Conservation (phyloP, 106 monocot genomes). For the Triglochin maritima region DNA sequence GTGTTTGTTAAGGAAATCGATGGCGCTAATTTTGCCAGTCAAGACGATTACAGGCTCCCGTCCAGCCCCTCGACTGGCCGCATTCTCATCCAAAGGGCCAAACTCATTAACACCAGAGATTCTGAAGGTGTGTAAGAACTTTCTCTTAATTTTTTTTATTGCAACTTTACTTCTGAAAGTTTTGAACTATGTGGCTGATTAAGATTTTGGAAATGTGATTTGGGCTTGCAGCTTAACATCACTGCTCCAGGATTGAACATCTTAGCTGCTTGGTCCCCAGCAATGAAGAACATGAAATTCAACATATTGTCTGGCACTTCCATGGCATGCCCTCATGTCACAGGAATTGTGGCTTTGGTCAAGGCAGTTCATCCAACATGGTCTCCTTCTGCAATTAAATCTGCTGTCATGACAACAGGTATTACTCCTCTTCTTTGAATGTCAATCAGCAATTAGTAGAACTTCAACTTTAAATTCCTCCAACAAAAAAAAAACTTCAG, state of each 20-base stretch:
- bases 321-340: conserved; percentile 92
- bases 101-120: conserved; percentile 78
- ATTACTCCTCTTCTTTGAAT: not conserved
- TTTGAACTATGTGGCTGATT: too few species aligned
- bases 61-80: conserved; percentile 48
- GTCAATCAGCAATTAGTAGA: not conserved
- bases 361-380: conserved; percentile 68
- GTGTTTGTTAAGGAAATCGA: conserved; percentile 36
- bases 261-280: conserved; percentile 88
- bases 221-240: conserved; percentile 58
- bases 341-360: conserved; percentile 65
- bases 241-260: conserved; percentile 87
- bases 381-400: conserved; percentile 90
- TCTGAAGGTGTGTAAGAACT: conserved; percentile 43
- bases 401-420: conserved; percentile 94
- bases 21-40: conserved; percentile 44
- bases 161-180: too few species aligned
- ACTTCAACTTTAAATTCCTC: not conserved
- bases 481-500: not conserved
- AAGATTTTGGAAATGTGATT: not conserved
- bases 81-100: conserved; percentile 92
- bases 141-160: not conserved
- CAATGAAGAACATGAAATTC: conserved; percentile 33
- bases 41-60: conserved; percentile 41
- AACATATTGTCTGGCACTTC: conserved; percentile 93